Evolutionary conservation across 1,284 basidiomycete species (phyloP).

Genomic region (Ustilago trichophora): DNA sequence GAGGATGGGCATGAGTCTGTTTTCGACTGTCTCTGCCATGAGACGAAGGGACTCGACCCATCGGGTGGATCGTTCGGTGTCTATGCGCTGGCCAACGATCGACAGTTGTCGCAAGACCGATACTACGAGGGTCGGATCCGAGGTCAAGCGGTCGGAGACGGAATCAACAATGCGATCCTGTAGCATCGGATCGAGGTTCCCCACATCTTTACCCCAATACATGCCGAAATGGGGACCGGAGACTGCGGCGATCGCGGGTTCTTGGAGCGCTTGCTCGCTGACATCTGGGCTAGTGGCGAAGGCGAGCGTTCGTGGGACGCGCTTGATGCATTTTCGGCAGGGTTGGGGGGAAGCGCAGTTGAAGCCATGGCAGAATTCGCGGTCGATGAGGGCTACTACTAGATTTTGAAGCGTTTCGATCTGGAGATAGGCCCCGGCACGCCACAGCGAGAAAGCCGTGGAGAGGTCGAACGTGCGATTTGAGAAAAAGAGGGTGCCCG

Average conservation of each 20-base stretch:
- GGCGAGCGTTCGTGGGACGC: conserved; percentile 53
- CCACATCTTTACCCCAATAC: conserved; percentile 60
- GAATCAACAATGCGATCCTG: conserved; percentile 47
- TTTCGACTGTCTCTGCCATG: conserved; percentile 57
- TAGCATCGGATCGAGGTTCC: conserved; percentile 46
- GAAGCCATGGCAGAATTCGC: conserved; percentile 61
- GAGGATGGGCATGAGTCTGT: conserved; percentile 40
- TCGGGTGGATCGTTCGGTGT: conserved; percentile 43
- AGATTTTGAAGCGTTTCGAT: conserved; percentile 69
- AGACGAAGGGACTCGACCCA: conserved; percentile 58
- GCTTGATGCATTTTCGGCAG: conserved; percentile 56
- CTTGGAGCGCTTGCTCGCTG: conserved; percentile 36
- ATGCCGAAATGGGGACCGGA: conserved; percentile 52
- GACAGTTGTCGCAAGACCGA: conserved; percentile 48
- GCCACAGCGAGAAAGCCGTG: conserved; percentile 88
- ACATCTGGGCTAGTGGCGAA: conserved; percentile 55
- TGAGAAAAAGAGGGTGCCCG: conserved; percentile 90
- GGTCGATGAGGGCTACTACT: conserved; percentile 46
- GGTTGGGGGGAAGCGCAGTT: conserved; percentile 51
- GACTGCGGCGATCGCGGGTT: conserved; percentile 40
- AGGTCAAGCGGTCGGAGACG: conserved; percentile 23
- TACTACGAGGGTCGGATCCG: conserved; percentile 26
- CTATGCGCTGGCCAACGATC: conserved; percentile 48
- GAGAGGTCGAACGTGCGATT: conserved; percentile 90
- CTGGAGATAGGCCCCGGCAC: conserved; percentile 81